A percentile compares a stretch with the other conserved stretches of the same genome.
Conservation (phyloP, 2,329 filamentous ascomycete species). For the Sporothrix euskadiensis region DNA sequence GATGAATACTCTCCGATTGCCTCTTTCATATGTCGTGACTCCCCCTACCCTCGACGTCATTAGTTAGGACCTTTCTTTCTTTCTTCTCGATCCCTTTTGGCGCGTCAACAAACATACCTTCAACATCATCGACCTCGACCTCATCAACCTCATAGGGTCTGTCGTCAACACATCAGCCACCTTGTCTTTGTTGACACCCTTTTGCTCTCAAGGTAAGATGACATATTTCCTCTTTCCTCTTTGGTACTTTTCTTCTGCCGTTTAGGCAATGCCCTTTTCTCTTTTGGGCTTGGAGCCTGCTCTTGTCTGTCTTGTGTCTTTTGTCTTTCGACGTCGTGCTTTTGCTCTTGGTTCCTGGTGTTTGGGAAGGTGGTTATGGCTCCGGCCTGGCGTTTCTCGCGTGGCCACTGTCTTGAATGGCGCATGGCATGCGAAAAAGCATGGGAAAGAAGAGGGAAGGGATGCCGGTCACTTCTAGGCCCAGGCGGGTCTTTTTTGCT, state of each 20-base stretch:
- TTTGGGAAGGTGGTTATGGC: not conserved
- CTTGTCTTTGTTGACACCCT: not conserved
- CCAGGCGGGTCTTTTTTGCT: conserved; percentile 5
- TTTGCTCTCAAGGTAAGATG: not conserved
- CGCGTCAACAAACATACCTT: not conserved
- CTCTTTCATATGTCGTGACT: not conserved
- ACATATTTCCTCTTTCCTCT: not conserved
- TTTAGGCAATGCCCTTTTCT: not conserved
- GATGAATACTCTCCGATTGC: not conserved
- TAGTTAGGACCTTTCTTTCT: not conserved
- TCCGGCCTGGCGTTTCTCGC: conserved; percentile 18
- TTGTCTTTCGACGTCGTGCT: not conserved
- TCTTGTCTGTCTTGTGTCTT: not conserved
- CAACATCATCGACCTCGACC: not conserved
- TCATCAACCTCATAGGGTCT: not conserved
- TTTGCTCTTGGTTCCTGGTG: not conserved
- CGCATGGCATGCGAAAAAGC: not conserved
- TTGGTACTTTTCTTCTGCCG: not conserved
- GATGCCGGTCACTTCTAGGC: not conserved
- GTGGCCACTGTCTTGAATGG: conserved; percentile 7
- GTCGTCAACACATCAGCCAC: not conserved
- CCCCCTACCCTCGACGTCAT: not conserved
- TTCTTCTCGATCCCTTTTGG: not conserved
- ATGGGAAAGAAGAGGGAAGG: not conserved
- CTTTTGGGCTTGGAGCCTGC: not conserved